Evolutionary conservation across 2,329 filamentous ascomycete species (phyloP), one percentile per base, ranked within the genome.

Genomic region (Aspergillus carbonarius): DNA sequence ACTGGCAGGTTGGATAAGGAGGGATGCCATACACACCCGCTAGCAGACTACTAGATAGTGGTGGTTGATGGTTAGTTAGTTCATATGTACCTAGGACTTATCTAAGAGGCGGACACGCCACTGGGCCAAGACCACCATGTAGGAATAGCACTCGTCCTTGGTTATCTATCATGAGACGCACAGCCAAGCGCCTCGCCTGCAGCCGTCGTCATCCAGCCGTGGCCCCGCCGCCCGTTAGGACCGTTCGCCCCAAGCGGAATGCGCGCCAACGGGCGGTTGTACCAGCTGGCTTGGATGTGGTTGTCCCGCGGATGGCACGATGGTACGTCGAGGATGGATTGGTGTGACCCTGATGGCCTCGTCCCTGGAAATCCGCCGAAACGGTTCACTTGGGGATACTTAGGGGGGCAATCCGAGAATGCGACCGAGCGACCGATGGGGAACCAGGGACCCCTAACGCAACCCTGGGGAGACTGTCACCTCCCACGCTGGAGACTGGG

Each of bases 401-500:
- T 10, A 9, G 27, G 27, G 27, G 27, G 30, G 15, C 23, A 18
- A 18, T 6, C 15, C 15, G 44, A 48, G n/a, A 47, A 47, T 47
- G 42, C 42, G 42, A 47, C 42, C 40, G 40, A 12, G 40, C 40
- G 27, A 35, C 20, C 17, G 48, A 15, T 37, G 17, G 32, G 30
- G 48, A 30, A 37, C 12, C 18, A 6, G 30, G 23, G 51, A 54
- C 51, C 51, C 37, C 51, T 54, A 54, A 54, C 51, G 51, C 40
- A 44, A 54, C 51, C 51, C 51, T 54, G 51, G 44, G 37, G 37
- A 42, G 51, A 54, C 37, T 54, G 51, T 54, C 51, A 54, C 39
- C 25, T 27, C 18, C 40, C 18, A 44, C 40, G 20, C 40, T 25
- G 18, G 20, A 23, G 20, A 47, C 42, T 25, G 27, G 42, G 25